These are phyloP conservation scores for Monosporascus sp. DNA, from an alignment of 2,329 filamentous ascomycete genomes.

Conservation along the genomic window DNA sequence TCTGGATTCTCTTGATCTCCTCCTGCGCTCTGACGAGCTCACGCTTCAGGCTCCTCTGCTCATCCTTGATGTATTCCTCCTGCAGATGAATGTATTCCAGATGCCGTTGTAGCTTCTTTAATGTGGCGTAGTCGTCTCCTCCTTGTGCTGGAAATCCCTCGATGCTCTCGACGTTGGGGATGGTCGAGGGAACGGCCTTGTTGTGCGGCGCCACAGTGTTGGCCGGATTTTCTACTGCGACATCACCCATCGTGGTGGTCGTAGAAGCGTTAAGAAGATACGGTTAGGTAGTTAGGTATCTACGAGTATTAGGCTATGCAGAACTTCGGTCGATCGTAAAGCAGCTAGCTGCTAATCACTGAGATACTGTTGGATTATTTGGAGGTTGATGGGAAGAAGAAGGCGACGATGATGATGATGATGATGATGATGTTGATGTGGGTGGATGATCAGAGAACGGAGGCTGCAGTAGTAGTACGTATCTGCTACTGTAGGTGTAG, in stretches of 20 bases:
- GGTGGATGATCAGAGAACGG: background rate
- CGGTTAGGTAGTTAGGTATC: too few relatives aligned
- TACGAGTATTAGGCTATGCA: too few relatives aligned
- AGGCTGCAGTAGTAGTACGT: too few relatives aligned
- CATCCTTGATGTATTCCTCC: conserved; percentile 99
- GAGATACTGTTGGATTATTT: background rate
- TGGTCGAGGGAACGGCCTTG: conserved; percentile 72
- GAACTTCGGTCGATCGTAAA: too few relatives aligned
- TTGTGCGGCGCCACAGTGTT: conserved; percentile 72
- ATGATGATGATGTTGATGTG: too few relatives aligned
- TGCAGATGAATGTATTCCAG: conserved; percentile 98
- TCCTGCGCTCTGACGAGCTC: conserved; percentile 96
- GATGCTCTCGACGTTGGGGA: conserved; percentile 84
- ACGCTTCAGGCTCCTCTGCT: conserved; percentile 92
- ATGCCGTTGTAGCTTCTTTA: conserved; percentile 96
- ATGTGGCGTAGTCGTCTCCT: conserved; percentile 86
- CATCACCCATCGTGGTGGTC: conserved; percentile 68
- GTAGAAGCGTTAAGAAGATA: background rate
- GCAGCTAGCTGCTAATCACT: too few relatives aligned
- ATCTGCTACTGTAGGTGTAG: too few relatives aligned
- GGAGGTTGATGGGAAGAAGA: background rate
- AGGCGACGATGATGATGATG: background rate
- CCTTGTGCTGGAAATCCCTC: conserved; percentile 78
- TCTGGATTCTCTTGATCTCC: conserved; percentile 99
- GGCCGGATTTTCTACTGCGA: conserved; percentile 75